Conservation (phyloP, 2,329 filamentous ascomycete species). For the Dothideomycetes sp. region DNA sequence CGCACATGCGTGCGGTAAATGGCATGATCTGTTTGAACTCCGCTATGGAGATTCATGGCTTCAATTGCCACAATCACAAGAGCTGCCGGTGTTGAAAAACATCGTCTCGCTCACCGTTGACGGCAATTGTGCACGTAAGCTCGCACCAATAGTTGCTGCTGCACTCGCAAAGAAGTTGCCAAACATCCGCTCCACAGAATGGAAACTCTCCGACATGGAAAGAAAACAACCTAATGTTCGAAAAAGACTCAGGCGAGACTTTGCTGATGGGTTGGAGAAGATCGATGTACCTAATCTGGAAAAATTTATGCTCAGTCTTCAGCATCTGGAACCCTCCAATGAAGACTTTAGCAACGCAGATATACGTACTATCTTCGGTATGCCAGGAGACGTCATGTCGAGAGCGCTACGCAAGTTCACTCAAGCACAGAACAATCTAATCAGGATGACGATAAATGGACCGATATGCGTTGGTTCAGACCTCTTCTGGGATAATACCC, state of each 20-base stretch:
- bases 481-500: background rate
- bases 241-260: background rate
- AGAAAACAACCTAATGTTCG: background rate
- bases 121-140: constrained; percentile 1
- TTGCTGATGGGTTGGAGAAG: background rate
- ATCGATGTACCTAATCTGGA: background rate
- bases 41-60: constrained; percentile 6
- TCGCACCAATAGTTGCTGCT: background rate
- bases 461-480: background rate
- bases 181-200: background rate
- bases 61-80: background rate
- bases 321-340: background rate
- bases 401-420: background rate
- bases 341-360: background rate
- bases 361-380: background rate
- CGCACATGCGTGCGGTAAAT: background rate
- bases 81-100: background rate
- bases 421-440: background rate
- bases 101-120: background rate
- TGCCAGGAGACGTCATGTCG: background rate
- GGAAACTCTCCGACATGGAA: constrained; percentile 1
- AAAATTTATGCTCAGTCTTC: background rate
- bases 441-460: background rate
- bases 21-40: constrained; percentile 5
- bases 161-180: background rate